Evolutionary conservation across 192 early-diverging fungal species (phyloP).

Genomic region (Coemansia sp.): DNA sequence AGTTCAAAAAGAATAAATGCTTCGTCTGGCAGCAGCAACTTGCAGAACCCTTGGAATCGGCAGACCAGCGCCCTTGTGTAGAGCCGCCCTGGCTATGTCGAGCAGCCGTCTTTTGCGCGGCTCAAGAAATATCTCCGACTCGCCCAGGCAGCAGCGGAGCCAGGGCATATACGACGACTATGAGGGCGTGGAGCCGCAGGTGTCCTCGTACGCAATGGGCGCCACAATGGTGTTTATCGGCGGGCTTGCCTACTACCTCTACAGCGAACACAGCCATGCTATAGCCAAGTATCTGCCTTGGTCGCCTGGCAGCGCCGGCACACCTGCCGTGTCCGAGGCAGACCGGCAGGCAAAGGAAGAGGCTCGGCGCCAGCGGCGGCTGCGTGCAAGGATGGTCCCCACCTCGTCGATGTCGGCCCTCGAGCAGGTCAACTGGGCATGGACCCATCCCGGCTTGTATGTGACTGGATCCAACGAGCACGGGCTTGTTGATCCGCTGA

Average conservation of each 20-base stretch:
- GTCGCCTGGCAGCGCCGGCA: background rate
- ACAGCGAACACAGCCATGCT: slow-evolving; percentile 17
- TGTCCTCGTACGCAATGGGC: slow-evolving; percentile 26
- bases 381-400: slow-evolving; percentile 21
- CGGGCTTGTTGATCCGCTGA: slow-evolving; percentile 35
- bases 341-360: slow-evolving; percentile 10
- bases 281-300: slow-evolving; percentile 26
- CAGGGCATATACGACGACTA: slow-evolving; percentile 3
- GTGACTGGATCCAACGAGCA: slow-evolving; percentile 36
- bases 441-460: slow-evolving; percentile 45
- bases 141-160: background rate
- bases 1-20: too few species aligned
- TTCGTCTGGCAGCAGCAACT: background rate
- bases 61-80: background rate
- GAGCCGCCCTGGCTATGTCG: background rate
- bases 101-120: background rate
- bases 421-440: slow-evolving; percentile 48
- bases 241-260: slow-evolving; percentile 31
- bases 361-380: slow-evolving; percentile 5
- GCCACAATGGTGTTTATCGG: slow-evolving; percentile 26
- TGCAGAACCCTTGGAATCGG: background rate
- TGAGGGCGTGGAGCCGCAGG: slow-evolving; percentile 28
- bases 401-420: slow-evolving; percentile 15
- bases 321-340: slow-evolving; percentile 1
- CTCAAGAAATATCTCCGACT: background rate